A percentile compares a stretch with the other conserved stretches of the same genome.
These are phyloP conservation scores for Colletotrichum gigasporum DNA, from an alignment of 2,329 filamentous ascomycete species.

Conservation along the genomic window DNA sequence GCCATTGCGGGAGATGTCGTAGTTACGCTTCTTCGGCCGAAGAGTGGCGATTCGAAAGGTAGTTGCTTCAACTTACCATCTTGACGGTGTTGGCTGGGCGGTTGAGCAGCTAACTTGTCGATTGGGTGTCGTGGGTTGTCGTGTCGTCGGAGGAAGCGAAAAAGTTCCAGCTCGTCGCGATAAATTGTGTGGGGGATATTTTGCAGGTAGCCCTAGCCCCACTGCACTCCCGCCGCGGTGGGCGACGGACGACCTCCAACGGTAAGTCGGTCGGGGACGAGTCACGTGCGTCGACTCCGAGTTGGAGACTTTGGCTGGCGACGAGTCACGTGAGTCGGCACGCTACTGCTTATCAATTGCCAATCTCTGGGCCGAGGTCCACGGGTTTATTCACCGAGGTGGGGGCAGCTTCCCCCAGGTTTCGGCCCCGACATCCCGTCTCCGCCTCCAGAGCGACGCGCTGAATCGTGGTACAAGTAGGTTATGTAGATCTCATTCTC, in stretches of 20 bases:
- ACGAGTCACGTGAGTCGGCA: constrained; percentile 22
- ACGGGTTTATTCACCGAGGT: constrained; percentile 7
- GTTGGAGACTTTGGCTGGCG: constrained; percentile 5
- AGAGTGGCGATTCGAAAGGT: constrained; percentile 23
- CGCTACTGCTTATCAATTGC: background rate
- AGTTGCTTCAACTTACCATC: constrained; percentile 71
- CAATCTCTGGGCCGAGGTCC: constrained; percentile 28
- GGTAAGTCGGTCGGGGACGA: constrained; percentile 48
- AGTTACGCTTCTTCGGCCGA: constrained; percentile 5
- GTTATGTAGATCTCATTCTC: background rate
- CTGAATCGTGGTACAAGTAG: constrained; percentile 15
- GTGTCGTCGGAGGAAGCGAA: background rate
- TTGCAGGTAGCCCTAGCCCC: constrained; percentile 51
- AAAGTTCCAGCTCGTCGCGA: constrained; percentile 32
- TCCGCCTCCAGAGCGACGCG: constrained; percentile 15
- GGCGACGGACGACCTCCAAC: too few species aligned
- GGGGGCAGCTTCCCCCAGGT: constrained; percentile 22
- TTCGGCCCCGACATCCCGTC: constrained; percentile 15
- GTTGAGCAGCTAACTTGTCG: constrained; percentile 29
- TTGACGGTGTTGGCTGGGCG: constrained; percentile 62
- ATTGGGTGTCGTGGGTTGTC: constrained; percentile 38
- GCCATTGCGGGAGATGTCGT: constrained; percentile 43
- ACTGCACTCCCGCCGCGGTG: constrained; percentile 25
- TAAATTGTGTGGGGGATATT: constrained; percentile 50
- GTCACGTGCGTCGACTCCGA: constrained; percentile 39